Evolutionary conservation across 78 protist genomes (phyloP).

Genomic region (Dictyostelium firmibasis): DNA sequence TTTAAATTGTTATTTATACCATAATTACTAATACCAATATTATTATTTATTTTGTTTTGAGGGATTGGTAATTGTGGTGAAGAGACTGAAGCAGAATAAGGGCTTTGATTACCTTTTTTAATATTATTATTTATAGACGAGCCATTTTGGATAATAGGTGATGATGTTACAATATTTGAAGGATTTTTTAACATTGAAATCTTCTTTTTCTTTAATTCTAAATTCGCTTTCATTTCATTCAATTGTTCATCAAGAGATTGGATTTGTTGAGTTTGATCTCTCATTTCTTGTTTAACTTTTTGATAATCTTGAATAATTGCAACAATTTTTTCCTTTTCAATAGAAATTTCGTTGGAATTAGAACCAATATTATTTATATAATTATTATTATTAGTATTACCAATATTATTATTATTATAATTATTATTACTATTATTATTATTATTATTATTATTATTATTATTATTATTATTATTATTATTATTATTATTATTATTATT

Average conservation of each 20-base stretch:
- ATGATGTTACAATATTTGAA: background rate
- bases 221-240: slow-evolving; percentile 25
- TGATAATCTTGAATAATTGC: slow-evolving; percentile 37
- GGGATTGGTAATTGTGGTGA: background rate
- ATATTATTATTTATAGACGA: background rate
- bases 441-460: background rate
- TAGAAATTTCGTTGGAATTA: slow-evolving; percentile 3
- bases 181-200: slow-evolving; percentile 26
- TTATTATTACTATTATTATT: background rate
- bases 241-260: slow-evolving; percentile 34
- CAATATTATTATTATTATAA: background rate
- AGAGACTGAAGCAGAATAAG: background rate
- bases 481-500: background rate
- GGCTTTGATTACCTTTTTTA: background rate
- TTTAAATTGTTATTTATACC: too few relatives aligned
- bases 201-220: slow-evolving; percentile 69
- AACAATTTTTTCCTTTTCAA: slow-evolving; percentile 49
- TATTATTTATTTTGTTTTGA: background rate
- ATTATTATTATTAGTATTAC: background rate
- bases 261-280: slow-evolving; percentile 29
- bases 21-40: background rate
- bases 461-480: background rate
- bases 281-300: slow-evolving; percentile 20
- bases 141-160: background rate
- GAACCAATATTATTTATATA: too few relatives aligned